Evolutionary conservation across 495 filamentous ascomycete species (phyloP), one percentile per base, ranked within the genome.

Genomic region (Hypoxylon fragiforme): DNA sequence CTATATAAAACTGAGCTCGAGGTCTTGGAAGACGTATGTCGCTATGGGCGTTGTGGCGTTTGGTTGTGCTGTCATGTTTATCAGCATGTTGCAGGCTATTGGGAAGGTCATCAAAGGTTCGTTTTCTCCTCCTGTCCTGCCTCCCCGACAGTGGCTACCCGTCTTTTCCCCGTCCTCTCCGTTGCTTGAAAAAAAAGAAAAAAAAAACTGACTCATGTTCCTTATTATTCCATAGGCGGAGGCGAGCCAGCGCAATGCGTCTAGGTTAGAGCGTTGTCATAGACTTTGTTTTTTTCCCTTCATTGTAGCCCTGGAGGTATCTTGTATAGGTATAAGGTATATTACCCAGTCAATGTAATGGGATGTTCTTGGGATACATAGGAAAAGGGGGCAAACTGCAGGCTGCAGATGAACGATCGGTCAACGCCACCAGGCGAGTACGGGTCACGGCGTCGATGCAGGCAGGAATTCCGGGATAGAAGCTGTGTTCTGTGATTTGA

Each of bases 1-100:
- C 69, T 98, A 92, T 68, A 86, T 97, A 62, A 96, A 92, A 68
- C 77, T 98, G 26, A 92, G 88, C 59, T 90, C 79, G 15, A 78
- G 84, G 64, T 85, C 79, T 57, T 91, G 88, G 78, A 91, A 85
- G 74, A 86, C 80, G 28, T 85, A 86, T 28, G 81, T 83, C 6
- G 88, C 89, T 4, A 81, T 78, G 60, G 68, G 68, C 1, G 86
- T 89, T 21, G 85, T 86, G 39, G 82, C 63, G 9, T 97, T 97
- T 76, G 92, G 92, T 7, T 69, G 82, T 22, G 67, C 71, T n/a
- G 92, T 96, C 19, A 92, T 97, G 90, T 79, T 64, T 4, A 90
- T 95, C 37, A 94, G 88, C 68, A 70, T 95, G 30, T 54, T 92
- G 22, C 85, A 92, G 75, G 86, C 88, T 0, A 68, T 87, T 36